phyloP scores from a whole-genome alignment of 495 filamentous ascomycete genomes.

The Aspergillus heteromorphus region DNA sequence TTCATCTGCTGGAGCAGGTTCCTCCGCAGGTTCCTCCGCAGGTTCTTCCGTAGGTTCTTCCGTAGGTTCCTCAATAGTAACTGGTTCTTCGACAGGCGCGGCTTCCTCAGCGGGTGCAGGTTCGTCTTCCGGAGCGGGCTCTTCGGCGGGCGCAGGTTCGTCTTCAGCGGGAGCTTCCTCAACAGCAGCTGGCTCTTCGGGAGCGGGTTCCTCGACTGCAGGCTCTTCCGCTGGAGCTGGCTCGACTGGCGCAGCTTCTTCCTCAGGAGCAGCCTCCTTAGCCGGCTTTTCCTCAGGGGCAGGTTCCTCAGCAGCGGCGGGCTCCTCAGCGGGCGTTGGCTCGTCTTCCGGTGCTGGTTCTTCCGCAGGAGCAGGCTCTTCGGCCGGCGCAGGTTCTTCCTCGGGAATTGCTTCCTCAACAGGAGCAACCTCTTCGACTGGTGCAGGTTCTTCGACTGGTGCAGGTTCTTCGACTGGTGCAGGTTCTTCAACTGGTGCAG shows the following conservation, averaged over 20 bases:
- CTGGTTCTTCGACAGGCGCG: not conserved
- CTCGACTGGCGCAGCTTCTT: conserved; percentile 6
- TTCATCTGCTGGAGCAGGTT: not conserved
- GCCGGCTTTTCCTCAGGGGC: conserved; percentile 1
- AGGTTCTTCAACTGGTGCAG: not conserved
- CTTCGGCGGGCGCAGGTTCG: conserved; percentile 7
- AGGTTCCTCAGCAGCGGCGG: not conserved
- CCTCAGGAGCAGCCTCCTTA: conserved; percentile 6
- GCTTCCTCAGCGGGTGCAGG: conserved; percentile 7
- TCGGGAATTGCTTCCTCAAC: conserved; percentile 6
- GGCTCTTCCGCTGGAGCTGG: not conserved
- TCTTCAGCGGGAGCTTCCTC: conserved; percentile 2
- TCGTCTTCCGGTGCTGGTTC: not conserved
- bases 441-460: conserved; percentile 5
- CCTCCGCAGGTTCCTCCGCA: not conserved
- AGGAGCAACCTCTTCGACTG: conserved; percentile 5
- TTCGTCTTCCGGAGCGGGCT: conserved; percentile 6
- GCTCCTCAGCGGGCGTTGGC: not conserved
- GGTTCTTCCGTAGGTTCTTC: conserved; percentile 14
- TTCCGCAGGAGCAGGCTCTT: conserved; percentile 7
- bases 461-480: not conserved
- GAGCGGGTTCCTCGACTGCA: conserved; percentile 4
- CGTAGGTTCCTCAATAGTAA: conserved; percentile 1
- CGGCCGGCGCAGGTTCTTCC: conserved; percentile 7
- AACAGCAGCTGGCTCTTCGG: conserved; percentile 6